These are phyloP conservation scores for Populus deltoides DNA, from an alignment of 345 rosid species.

Conservation along the genomic window DNA sequence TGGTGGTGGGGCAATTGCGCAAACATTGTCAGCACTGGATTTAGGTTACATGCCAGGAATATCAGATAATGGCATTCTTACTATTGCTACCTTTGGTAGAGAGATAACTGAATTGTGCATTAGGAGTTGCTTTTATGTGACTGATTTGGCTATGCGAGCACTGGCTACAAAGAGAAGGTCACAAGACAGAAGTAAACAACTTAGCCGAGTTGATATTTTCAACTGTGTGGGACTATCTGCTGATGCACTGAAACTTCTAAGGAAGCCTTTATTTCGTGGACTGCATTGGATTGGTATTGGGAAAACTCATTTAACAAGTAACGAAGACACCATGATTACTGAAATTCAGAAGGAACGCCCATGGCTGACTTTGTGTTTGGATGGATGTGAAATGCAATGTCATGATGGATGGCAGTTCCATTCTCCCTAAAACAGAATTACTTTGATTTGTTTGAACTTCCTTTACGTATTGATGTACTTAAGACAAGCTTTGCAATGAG, in stretches of 20 bases:
- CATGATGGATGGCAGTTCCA: conserved; percentile 65
- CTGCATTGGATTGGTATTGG: conserved; percentile 27
- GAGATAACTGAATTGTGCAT: conserved; percentile 54
- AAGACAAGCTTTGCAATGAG: no score
- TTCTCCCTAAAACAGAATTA: not conserved
- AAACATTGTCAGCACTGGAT: conserved; percentile 52
- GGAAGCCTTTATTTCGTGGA: conserved; percentile 47
- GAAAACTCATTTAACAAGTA: not conserved
- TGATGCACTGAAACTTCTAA: conserved; percentile 37
- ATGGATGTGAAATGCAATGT: conserved; percentile 74
- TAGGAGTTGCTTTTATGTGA: conserved; percentile 49
- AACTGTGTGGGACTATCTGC: conserved; percentile 47
- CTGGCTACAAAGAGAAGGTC: conserved; percentile 38
- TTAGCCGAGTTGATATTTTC: conserved; percentile 55
- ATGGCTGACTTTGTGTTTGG: conserved; percentile 57
- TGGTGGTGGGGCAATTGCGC: conserved; percentile 43
- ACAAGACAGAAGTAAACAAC: conserved; percentile 33
- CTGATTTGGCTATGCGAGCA: conserved; percentile 49
- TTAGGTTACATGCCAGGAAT: conserved; percentile 62
- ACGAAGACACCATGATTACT: conserved; percentile 5
- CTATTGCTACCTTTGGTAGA: conserved; percentile 35
- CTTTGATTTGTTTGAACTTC: not conserved
- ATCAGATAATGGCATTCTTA: conserved; percentile 44
- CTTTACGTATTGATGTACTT: not conserved
- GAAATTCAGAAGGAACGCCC: conserved; percentile 38